A percentile compares a stretch with the other conserved stretches of the same genome.
Conservation (phyloP, 768 basidiomycete genomes). For the Russula sp. region DNA sequence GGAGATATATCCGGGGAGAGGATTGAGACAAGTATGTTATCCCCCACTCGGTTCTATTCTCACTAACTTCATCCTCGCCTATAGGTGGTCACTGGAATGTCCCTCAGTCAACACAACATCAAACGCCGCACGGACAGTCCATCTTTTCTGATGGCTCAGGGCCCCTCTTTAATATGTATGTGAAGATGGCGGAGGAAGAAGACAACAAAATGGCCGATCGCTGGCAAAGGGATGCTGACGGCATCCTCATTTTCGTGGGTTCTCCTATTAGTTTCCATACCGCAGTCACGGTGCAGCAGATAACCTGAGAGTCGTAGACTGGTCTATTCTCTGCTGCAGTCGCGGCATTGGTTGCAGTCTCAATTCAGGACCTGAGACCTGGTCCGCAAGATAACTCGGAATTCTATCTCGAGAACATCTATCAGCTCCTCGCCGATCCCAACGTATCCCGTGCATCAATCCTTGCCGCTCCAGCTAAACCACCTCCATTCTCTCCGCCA, state of each 20-base stretch:
- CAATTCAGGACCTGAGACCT: conserved; percentile 11
- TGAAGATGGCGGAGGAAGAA: conserved; percentile 9
- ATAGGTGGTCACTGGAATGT: background rate
- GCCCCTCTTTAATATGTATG: conserved; percentile 12
- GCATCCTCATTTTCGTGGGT: conserved; percentile 21
- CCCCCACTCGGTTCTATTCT: background rate
- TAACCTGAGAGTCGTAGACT: conserved; percentile 1
- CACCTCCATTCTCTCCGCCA: conserved; percentile 1
- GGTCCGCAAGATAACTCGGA: background rate
- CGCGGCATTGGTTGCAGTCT: conserved; percentile 11
- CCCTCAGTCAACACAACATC: background rate
- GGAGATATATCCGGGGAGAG: background rate
- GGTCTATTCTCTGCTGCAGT: conserved; percentile 20
- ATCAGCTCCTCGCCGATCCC: background rate
- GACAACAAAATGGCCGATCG: conserved; percentile 17
- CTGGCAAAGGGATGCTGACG: conserved; percentile 19
- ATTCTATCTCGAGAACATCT: background rate
- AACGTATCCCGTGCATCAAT: background rate
- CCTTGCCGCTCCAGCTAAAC: background rate
- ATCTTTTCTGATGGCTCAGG: background rate
- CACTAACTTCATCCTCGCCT: background rate
- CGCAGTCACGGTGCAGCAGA: too few species aligned
- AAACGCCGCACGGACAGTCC: background rate
- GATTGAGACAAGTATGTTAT: background rate
- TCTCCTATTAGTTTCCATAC: background rate